Percentiles rank a stretch among this genome's conserved stretches.
Conservation (phyloP, 129 eudicot species). For the Deinandra increscens region DNA sequence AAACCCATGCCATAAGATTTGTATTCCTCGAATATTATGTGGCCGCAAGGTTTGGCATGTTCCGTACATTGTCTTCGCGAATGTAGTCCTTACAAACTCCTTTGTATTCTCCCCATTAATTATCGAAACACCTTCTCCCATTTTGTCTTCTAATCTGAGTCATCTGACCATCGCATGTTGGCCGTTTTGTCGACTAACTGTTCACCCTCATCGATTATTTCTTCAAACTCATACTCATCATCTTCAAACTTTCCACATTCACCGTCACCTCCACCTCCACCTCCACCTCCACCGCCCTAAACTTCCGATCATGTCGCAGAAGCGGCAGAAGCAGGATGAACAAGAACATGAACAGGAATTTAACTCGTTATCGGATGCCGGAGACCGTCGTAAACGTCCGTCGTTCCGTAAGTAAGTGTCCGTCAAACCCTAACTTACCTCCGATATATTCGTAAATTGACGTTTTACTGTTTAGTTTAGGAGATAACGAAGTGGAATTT, state of each 20-base stretch:
- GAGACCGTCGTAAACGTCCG: slow-evolving; percentile 33
- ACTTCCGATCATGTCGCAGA: slow-evolving; percentile 34
- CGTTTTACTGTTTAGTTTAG: neutral
- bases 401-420: slow-evolving; percentile 31
- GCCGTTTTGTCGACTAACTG: too few species aligned
- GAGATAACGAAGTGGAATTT: neutral
- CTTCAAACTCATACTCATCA: slow-evolving; percentile 4
- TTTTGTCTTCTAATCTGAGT: too few species aligned
- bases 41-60: too few species aligned
- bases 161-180: too few species aligned
- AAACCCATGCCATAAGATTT: too few species aligned
- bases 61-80: too few species aligned
- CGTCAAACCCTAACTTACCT: slow-evolving; percentile 4
- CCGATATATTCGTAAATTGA: too few species aligned
- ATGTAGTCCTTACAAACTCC: too few species aligned
- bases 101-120: too few species aligned
- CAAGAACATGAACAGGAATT: slow-evolving; percentile 10
- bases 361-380: slow-evolving; percentile 13
- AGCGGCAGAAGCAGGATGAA: slow-evolving; percentile 34
- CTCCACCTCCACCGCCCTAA: neutral
- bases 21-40: too few species aligned
- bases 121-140: too few species aligned
- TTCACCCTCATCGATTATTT: too few species aligned
- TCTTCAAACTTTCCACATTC: neutral
- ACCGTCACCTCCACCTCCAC: neutral